Base-by-base conservation (phyloP, 164 flowering plant genomes). In the Brasenia schreberi region DNA sequence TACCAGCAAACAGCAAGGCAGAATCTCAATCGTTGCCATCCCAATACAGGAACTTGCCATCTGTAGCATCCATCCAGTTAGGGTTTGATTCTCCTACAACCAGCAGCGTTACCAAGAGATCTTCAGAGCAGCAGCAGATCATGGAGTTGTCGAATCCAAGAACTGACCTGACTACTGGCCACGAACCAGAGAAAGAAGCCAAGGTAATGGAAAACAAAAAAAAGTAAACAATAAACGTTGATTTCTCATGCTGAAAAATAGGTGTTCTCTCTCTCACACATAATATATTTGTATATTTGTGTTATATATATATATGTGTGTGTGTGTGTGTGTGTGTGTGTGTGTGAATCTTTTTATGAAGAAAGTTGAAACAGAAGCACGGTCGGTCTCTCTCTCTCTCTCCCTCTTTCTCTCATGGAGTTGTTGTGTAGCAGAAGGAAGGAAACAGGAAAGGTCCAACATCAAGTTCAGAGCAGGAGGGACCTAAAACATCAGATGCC, bases 401-500 rank as follows among this genome's bases (percentile, higher is more conserved):
- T 45, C 7, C 5, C 12, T 45, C 12, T 45, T 5, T 7, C 12
- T 45, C 11, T 2, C 5, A 45, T 45, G 53, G 53, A 45, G 53
- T 45, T 69, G 67, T 64, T 14, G 16, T 27, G 19, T 43, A 53
- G 78, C 85, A 93, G 96, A 80, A 87, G 9, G 93, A 87, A 80
- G 87, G 83, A 18, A 85, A 73, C 67, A 77, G 85, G 7, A 89
- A 82, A 76, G 97, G 86, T 18, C 79, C 83, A 64, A 83, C 86
- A 56, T 82, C 97, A 19, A 84, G 86, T 70, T 85, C 92, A 42
- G 96, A 90, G 76, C 96, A 89, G 42, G 96, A 87, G 63, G 92
- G 89, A 66, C 91, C 96, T 16, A 94, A 89, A 76, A 84, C 97
- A 70, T 91, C 91, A 19, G 97, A 93, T 66, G 86, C 98, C 39